Conservation (phyloP, 331 rosid species). For the Erythrophleum ivorense region DNA sequence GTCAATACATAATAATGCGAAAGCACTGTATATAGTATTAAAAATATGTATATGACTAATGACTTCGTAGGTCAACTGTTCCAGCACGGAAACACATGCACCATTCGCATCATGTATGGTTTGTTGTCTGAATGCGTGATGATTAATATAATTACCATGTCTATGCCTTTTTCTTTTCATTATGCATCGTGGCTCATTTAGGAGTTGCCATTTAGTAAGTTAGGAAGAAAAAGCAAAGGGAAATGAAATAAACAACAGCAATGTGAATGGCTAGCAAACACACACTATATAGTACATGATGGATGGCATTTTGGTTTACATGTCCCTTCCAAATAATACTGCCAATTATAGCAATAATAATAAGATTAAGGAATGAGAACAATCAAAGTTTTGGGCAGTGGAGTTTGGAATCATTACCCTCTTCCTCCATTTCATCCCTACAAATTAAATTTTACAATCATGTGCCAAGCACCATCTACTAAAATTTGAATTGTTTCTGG, state of each 20-base stretch:
- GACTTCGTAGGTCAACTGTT: constrained; percentile 47
- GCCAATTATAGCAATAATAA: constrained; percentile 53
- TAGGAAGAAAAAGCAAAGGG: constrained; percentile 22
- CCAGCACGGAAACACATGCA: constrained; percentile 49
- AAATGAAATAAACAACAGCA: not conserved
- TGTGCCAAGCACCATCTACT: constrained; percentile 21
- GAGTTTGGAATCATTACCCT: constrained; percentile 52
- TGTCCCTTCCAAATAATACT: constrained; percentile 51
- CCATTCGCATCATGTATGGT: constrained; percentile 19
- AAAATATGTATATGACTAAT: constrained; percentile 29
- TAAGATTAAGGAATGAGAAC: constrained; percentile 59
- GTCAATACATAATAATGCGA: not conserved
- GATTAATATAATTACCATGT: constrained; percentile 35
- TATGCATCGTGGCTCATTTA: constrained; percentile 13
- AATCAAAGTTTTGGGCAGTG: constrained; percentile 47
- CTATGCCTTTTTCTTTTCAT: constrained; percentile 11
- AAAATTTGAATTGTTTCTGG: not conserved
- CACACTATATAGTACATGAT: constrained; percentile 25
- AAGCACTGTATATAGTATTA: not conserved
- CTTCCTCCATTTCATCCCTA: constrained; percentile 35
- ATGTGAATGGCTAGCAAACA: constrained; percentile 11
- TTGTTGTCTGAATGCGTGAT: constrained; percentile 42
- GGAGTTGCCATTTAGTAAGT: constrained; percentile 35
- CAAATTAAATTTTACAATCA: constrained; percentile 33
- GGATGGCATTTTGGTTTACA: constrained; percentile 45